Percentiles rank a stretch among this genome's conserved stretches.
phyloP scores from a whole-genome alignment of 2,329 filamentous ascomycete genomes.

The Zymoseptoria pseudotritici region DNA sequence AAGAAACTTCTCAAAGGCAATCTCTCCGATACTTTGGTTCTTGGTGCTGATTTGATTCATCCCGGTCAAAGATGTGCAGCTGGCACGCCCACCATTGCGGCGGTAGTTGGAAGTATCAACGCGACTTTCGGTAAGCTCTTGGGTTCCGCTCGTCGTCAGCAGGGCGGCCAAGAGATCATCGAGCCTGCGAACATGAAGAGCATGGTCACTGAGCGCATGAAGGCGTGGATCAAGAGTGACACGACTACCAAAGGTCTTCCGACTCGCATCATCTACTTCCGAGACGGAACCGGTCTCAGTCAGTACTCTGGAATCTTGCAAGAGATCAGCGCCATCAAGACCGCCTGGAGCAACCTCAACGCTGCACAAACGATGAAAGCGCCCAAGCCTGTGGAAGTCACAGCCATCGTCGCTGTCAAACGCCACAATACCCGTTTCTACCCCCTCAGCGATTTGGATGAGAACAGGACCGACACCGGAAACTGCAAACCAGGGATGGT shows the following conservation, averaged over 20 bases:
- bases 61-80: background rate
- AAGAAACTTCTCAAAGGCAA: background rate
- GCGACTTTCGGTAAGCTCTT: constrained; percentile 23
- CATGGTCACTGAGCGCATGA: background rate
- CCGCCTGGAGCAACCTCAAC: background rate
- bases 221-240: constrained; percentile 5
- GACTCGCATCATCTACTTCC: constrained; percentile 15
- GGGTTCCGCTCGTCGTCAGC: constrained; percentile 30
- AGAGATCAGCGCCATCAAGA: constrained; percentile 1
- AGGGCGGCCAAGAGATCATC: background rate
- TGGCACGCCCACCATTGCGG: constrained; percentile 30
- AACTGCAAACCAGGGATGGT: constrained; percentile 14
- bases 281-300: constrained; percentile 7
- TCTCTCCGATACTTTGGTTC: constrained; percentile 6
- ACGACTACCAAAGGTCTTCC: constrained; percentile 3
- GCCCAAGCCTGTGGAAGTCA: constrained; percentile 12
- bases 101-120: constrained; percentile 3
- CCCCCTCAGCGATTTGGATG: constrained; percentile 4
- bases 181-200: background rate
- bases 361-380: background rate
- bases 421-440: constrained; percentile 37
- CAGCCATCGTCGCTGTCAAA: constrained; percentile 32
- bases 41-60: constrained; percentile 4
- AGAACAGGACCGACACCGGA: constrained; percentile 1
- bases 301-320: background rate